Evolutionary conservation across 2,329 filamentous ascomycete genomes (phyloP).

Genomic region (Botryosphaeria dothidea): DNA sequence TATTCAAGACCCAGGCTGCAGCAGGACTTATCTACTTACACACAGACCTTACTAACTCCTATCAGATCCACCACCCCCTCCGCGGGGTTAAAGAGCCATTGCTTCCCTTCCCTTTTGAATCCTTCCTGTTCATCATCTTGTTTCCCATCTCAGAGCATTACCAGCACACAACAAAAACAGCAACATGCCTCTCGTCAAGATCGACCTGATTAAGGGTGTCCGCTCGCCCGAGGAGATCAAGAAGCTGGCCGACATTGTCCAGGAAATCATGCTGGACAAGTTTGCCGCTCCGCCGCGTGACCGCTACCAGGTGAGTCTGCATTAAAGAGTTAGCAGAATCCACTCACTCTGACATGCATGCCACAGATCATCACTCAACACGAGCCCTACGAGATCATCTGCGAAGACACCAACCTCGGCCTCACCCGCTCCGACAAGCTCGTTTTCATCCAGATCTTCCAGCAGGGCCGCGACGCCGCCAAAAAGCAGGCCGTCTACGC

Average conservation of each 20-base stretch:
- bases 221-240: slow-evolving; percentile 29
- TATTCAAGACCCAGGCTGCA: neutral
- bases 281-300: slow-evolving; percentile 32
- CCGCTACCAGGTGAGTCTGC: slow-evolving; percentile 27
- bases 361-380: slow-evolving; percentile 33
- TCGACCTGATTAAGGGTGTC: slow-evolving; percentile 30
- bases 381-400: slow-evolving; percentile 34
- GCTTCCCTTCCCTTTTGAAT: neutral
- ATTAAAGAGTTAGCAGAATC: neutral
- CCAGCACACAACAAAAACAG: neutral
- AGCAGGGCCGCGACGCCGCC: slow-evolving; percentile 30
- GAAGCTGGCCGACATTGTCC: slow-evolving; percentile 31
- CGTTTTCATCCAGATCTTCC: slow-evolving; percentile 36
- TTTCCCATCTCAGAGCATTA: neutral
- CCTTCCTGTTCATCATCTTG: neutral
- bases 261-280: slow-evolving; percentile 29
- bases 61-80: neutral
- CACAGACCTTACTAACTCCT: neutral
- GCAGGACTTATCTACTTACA: neutral
- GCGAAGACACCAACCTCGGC: slow-evolving; percentile 33
- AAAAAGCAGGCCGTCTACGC: slow-evolving; percentile 30
- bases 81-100: neutral
- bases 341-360: too few species aligned
- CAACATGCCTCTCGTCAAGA: slow-evolving; percentile 33
- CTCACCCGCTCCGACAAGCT: slow-evolving; percentile 28